Evolutionary conservation across 345 rosid genomes (phyloP), one percentile per base, ranked within the genome.

Genomic region (Eucalyptus pauciflora): DNA sequence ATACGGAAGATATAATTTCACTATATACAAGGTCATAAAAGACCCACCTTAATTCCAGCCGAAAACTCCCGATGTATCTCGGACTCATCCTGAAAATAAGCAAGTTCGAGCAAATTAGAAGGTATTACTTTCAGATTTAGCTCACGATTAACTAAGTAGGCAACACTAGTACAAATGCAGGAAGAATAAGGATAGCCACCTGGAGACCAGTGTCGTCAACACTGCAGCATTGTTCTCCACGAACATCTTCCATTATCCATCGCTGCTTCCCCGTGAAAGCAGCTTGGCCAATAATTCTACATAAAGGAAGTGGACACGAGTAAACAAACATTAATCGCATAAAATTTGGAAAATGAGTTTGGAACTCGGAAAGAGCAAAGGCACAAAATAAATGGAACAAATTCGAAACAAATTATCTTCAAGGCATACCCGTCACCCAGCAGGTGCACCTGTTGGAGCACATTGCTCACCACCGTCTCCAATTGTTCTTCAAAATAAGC

Each of bases 361-460:
- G 14, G 33, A 14, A 85, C 11, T 31, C 31, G 6, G 15, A 88
- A 69, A 43, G 29, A 37, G 86, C 33, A 5, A 88, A 88, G 13
- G 58, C 7, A 41, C 51, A 85, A 29, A 60, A 33, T 60, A 43
- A 22, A 76, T 9, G 83, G 83, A 6, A 24, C 33, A 10, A 80
- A 88, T 29, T 56, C 25, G 58, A 89, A 16, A 60, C 29, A 62
- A 25, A 33, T 50, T 22, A 86, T 13, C 33, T 54, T 54, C 48
- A 58, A 87, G 92, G 83, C 96, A 87, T 95, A 97, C 99, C 99
- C 98, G 94, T 96, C 97, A 87, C 99, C 97, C 20, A 95, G 90
- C 88, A 94, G 91, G 86, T 94, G 99, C 92, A 92, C 93, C 87
- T 94, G 93, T 31, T 86, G 92, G 93, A 93, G 93, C 95, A 95